Conservation (phyloP, 129 eudicot genomes). For the Tagetes erecta region DNA sequence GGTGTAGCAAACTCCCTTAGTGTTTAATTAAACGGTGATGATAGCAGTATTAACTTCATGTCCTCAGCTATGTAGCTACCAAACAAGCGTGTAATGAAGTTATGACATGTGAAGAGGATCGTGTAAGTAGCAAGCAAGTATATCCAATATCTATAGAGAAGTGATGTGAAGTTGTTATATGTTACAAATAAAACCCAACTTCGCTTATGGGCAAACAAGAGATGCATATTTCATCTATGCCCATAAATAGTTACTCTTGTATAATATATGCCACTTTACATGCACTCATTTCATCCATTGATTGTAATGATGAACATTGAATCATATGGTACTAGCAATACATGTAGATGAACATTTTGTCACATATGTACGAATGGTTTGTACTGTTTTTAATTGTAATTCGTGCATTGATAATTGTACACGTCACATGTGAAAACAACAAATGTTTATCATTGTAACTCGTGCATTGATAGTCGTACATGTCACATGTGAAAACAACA, state of each 20-base stretch:
- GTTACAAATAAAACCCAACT: not conserved
- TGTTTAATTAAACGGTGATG: not conserved
- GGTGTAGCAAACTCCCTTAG: not conserved
- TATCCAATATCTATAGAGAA: not conserved
- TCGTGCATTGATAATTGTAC: constrained; percentile 25
- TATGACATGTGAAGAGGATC: not conserved
- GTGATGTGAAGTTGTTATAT: too few species aligned
- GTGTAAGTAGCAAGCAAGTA: not conserved
- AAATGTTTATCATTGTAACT: constrained; percentile 16
- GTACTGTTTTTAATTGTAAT: constrained; percentile 18
- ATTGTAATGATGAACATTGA: not conserved
- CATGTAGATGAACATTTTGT: constrained; percentile 3
- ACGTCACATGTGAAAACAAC: constrained; percentile 16
- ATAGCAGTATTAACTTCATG: not conserved
- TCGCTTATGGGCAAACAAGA: too few species aligned
- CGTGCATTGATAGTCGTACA: constrained; percentile 25
- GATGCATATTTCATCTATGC: too few species aligned
- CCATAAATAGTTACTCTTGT: not conserved
- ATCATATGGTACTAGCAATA: not conserved
- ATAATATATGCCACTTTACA: not conserved
- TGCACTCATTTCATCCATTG: not conserved
- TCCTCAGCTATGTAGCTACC: not conserved
- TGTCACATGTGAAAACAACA: constrained; percentile 10
- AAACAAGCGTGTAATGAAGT: not conserved
- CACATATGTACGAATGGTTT: not conserved